Conservation (phyloP, 2,329 filamentous ascomycete species). For the Fusarium sp. region DNA sequence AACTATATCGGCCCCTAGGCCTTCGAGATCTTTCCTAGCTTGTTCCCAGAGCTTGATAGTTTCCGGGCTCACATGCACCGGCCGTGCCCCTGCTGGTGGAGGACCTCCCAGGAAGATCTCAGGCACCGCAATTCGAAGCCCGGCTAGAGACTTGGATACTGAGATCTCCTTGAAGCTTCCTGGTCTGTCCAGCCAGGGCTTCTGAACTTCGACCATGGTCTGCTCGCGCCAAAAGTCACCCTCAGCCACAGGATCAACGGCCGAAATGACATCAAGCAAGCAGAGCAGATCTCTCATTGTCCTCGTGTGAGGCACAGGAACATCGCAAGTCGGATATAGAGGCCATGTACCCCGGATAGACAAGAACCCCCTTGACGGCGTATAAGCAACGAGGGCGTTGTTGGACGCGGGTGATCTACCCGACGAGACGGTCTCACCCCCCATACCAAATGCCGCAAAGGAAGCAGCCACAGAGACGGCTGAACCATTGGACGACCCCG, state of each 20-base stretch:
- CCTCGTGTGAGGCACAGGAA: conserved; percentile 64
- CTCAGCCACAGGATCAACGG: not conserved
- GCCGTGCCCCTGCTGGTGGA: conserved; percentile 36
- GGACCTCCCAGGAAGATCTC: not conserved
- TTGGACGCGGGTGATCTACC: not conserved
- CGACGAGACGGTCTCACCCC: not conserved
- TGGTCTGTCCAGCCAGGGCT: not conserved
- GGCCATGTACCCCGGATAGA: conserved; percentile 66
- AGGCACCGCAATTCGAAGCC: not conserved
- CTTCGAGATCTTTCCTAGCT: conserved; percentile 3
- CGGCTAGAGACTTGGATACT: not conserved
- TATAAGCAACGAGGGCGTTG: conserved; percentile 58
- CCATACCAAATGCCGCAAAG: not conserved
- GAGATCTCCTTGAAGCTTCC: not conserved
- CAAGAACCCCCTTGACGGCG: conserved; percentile 64
- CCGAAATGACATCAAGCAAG: conserved; percentile 59
- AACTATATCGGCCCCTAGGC: conserved; percentile 7
- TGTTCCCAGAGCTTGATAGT: conserved; percentile 1
- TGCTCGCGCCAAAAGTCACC: conserved; percentile 2
- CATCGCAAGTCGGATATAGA: conserved; percentile 67
- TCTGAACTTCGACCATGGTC: not conserved
- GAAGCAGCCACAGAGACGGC: conserved; percentile 52
- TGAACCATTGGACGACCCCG: conserved; percentile 68
- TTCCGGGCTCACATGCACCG: not conserved
- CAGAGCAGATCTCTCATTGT: conserved; percentile 62